phyloP scores from a whole-genome alignment of 2,329 filamentous ascomycete species.

The Exophiala calicioides region DNA sequence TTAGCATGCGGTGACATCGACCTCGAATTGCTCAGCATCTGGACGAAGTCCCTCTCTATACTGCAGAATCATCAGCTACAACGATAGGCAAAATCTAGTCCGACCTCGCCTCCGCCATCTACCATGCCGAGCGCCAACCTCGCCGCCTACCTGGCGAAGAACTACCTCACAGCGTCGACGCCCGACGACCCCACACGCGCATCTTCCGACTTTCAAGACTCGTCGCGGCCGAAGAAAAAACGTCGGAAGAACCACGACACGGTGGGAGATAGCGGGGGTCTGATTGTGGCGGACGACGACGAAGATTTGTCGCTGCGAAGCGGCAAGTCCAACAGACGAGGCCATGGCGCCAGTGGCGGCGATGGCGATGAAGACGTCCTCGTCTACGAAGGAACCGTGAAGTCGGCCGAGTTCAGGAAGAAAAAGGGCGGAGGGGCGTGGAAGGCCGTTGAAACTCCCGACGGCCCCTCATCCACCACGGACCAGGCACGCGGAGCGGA shows the following conservation, averaged over 20 bases:
- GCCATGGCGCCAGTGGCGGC: conserved; percentile 16
- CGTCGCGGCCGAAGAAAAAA: conserved; percentile 55
- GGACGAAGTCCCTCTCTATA: too few species aligned
- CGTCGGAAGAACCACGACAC: conserved; percentile 54
- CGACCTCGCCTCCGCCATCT: neutral
- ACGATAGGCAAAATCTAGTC: too few species aligned
- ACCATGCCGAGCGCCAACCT: conserved; percentile 58
- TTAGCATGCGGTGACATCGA: too few species aligned
- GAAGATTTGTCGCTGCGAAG: conserved; percentile 33
- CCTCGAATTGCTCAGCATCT: too few species aligned
- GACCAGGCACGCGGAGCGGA: conserved; percentile 27
- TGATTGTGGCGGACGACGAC: conserved; percentile 46
- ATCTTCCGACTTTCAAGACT: conserved; percentile 27
- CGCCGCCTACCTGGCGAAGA: conserved; percentile 83
- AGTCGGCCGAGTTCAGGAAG: conserved; percentile 62
- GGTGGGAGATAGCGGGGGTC: conserved; percentile 43
- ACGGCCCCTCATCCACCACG: conserved; percentile 53
- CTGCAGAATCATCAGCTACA: too few species aligned
- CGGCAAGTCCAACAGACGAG: conserved; percentile 23
- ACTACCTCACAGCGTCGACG: conserved; percentile 74
- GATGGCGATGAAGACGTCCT: conserved; percentile 41
- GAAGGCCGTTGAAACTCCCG: conserved; percentile 46
- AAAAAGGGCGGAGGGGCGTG: conserved; percentile 70
- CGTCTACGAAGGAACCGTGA: conserved; percentile 32
- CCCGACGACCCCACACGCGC: conserved; percentile 38